Base-by-base conservation (phyloP, 768 basidiomycete genomes). In the Harrya chromipes region DNA sequence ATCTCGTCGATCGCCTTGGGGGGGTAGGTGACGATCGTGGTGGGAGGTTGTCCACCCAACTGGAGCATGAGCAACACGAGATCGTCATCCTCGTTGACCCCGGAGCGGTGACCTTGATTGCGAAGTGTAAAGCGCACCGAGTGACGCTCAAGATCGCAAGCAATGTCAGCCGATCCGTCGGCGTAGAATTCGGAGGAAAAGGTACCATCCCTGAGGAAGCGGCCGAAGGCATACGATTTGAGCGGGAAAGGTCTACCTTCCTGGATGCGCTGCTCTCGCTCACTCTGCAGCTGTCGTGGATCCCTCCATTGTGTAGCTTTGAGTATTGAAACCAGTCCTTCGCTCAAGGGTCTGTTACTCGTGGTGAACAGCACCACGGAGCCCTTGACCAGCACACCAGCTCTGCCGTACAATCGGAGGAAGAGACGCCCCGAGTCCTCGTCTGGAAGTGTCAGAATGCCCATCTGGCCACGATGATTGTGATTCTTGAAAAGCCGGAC, bases 101-200 rank as follows among this genome's bases (percentile, higher is more conserved):
- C 2, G 55, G 57, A 49, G 26, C 17, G 44, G 35, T 38, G 57
- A 62, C 46, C 20, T 55, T 67, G 60, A 54, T 54, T 55, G 59
- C 55, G 49, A 55, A 67, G 46, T 38, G 61, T 64, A 33, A 74
- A 63, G 55, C 65, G 61, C 47, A 74, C 52, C 14, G 52, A 50
- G 34, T 52, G 63, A 12, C 52, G 62, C 40, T 70, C 67, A 41
- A 71, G 47, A 56, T 74, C 68, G 58, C 72, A 73, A 51, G 70
- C 62, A 52, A 74, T 62, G 27, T 60, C 54, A 39, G 69, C 59
- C 26, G 39, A 31, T 41, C 67, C 71, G 35, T 49, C 38, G 17
- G 52, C 57, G 16, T 53, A 44, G 6, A 62, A 56, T 48, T 74
- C 70, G 10, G 65, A 51, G 17, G 70, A 67, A 50, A 73, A 73